phyloP scores from a whole-genome alignment of 768 basidiomycete genomes.

The Mycena vulgaris region DNA sequence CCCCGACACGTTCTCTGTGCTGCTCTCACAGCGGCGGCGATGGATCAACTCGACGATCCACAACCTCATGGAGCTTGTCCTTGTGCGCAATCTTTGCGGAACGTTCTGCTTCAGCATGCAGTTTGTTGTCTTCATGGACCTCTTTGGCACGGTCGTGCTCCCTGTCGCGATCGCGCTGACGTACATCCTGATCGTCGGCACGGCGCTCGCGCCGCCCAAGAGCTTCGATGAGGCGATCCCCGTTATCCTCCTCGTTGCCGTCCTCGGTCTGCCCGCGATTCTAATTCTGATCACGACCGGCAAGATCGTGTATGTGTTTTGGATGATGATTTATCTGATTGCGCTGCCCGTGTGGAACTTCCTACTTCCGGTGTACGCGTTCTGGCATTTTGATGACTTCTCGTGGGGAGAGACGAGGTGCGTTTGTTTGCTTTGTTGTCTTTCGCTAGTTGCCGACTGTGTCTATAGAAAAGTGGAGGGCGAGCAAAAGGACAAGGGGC shows the following conservation, averaged over 20 bases:
- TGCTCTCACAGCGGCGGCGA: conserved; percentile 96
- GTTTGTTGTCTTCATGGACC: conserved; percentile 98
- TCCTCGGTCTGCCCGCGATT: conserved; percentile 93
- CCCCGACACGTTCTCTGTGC: conserved; percentile 93
- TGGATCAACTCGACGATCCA: conserved; percentile 99
- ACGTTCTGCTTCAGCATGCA: conserved; percentile 99
- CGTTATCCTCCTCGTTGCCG: conserved; percentile 87
- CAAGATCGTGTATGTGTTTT: conserved; percentile 96
- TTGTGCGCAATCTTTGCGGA: conserved; percentile 96
- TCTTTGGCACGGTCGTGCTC: conserved; percentile 91
- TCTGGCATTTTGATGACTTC: conserved; percentile 99
- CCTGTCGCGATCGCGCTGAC: conserved; percentile 96
- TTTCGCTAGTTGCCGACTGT: conserved; percentile 31
- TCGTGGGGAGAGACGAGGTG: conserved; percentile 99
- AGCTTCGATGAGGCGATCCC: conserved; percentile 96
- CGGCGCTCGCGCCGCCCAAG: conserved; percentile 85
- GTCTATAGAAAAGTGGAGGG: conserved; percentile 91
- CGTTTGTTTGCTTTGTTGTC: conserved; percentile 42
- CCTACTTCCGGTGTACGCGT: conserved; percentile 93
- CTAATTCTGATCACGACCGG: conserved; percentile 95
- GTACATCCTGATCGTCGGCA: conserved; percentile 87
- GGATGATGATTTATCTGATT: conserved; percentile 96
- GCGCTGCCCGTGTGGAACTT: conserved; percentile 98
- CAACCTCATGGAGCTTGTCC: conserved; percentile 98
- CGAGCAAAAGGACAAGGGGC: conserved; percentile 74